These are phyloP conservation scores for Fallopia convolvulus DNA, from an alignment of 148 eudicot genomes.

Conservation along the genomic window DNA sequence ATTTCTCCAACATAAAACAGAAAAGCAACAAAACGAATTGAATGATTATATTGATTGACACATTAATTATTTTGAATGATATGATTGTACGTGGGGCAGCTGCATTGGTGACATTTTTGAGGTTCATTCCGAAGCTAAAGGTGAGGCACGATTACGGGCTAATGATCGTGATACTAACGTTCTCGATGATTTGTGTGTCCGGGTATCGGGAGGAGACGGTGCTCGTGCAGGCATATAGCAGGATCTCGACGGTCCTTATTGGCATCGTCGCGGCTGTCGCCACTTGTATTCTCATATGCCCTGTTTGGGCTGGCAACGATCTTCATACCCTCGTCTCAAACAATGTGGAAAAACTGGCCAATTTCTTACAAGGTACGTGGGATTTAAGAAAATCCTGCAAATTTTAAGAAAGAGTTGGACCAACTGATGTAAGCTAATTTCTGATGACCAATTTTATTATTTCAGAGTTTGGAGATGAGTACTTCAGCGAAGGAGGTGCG, in stretches of 20 bases:
- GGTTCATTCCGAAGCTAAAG: slow-evolving; percentile 49
- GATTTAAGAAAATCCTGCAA: too few species aligned
- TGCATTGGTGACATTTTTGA: slow-evolving; percentile 27
- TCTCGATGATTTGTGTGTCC: slow-evolving; percentile 41
- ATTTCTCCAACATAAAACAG: too few species aligned
- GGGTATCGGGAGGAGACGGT: slow-evolving; percentile 48
- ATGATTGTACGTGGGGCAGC: slow-evolving; percentile 23
- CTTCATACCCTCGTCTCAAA: slow-evolving; percentile 41
- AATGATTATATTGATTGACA: too few species aligned
- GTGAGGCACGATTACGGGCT: slow-evolving; percentile 68
- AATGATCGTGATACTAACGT: slow-evolving; percentile 54
- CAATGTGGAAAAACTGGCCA: slow-evolving; percentile 40
- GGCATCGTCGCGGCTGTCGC: slow-evolving; percentile 35
- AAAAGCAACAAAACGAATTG: too few species aligned
- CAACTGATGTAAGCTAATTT: too few species aligned
- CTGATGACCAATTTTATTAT: neutral
- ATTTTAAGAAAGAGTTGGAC: too few species aligned
- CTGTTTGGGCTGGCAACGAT: slow-evolving; percentile 76
- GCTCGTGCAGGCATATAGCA: slow-evolving; percentile 28
- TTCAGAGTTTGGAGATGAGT: slow-evolving; percentile 54
- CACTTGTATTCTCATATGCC: slow-evolving; percentile 36
- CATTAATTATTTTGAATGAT: too few species aligned
- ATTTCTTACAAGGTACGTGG: slow-evolving; percentile 41
- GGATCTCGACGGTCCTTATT: slow-evolving; percentile 42
- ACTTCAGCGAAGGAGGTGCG: slow-evolving; percentile 19